phyloP scores from a whole-genome alignment of 768 basidiomycete species.

The Aureoboletus auriporus region DNA sequence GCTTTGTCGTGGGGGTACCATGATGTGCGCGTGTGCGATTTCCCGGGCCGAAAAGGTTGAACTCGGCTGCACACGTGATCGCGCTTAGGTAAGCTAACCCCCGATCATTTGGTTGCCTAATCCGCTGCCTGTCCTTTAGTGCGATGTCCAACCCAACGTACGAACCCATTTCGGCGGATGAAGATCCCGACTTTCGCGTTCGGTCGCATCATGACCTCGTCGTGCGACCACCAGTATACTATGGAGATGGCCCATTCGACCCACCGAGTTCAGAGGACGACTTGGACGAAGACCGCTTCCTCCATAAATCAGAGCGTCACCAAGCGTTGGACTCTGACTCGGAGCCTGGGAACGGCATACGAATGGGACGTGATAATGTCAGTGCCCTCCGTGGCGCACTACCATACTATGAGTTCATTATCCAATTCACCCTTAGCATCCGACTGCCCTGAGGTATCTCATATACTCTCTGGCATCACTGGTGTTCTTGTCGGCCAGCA shows the following conservation, averaged over 20 bases:
- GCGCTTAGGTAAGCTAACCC: slow-evolving; percentile 6
- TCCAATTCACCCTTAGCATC: slow-evolving; percentile 33
- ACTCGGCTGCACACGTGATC: slow-evolving; percentile 11
- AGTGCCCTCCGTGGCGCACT: slow-evolving; percentile 10
- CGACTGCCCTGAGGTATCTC: slow-evolving; percentile 56
- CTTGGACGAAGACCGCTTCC: slow-evolving; percentile 37
- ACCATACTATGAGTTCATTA: not conserved
- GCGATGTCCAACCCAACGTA: slow-evolving; percentile 28
- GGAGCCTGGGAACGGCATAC: slow-evolving; percentile 29
- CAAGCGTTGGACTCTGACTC: slow-evolving; percentile 8
- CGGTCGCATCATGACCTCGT: slow-evolving; percentile 5
- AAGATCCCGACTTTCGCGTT: slow-evolving; percentile 19
- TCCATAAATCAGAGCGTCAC: slow-evolving; percentile 41
- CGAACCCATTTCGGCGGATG: slow-evolving; percentile 23
- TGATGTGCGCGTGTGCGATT: slow-evolving; percentile 8
- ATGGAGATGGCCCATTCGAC: slow-evolving; percentile 74
- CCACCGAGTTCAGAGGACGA: slow-evolving; percentile 80
- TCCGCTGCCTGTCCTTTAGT: not conserved
- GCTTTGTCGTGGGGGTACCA: slow-evolving; percentile 38
- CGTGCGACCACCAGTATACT: slow-evolving; percentile 46
- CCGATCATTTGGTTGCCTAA: slow-evolving; percentile 7
- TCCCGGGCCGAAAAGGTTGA: not conserved
- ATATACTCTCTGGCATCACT: slow-evolving; percentile 57
- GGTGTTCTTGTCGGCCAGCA: slow-evolving; percentile 56
- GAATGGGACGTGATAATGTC: slow-evolving; percentile 37